Base-by-base conservation (phyloP, 1,284 basidiomycete genomes). In the Irpex rosettiformis region DNA sequence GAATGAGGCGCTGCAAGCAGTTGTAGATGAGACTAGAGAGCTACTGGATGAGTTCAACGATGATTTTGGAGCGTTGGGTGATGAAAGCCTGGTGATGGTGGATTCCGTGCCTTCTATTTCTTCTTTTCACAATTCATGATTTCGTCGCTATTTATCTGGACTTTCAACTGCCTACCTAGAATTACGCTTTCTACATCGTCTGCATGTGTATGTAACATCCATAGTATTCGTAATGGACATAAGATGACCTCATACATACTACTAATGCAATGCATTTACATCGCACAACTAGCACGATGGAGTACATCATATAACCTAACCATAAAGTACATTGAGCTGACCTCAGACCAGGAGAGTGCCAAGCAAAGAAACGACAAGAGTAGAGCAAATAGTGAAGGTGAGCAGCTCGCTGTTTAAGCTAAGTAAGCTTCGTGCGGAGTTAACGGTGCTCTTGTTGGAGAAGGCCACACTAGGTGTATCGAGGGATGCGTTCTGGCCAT, bases 21-120 rank as follows among this genome's bases (percentile, higher is more conserved):
- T 88, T 8, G 65, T 77, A 45, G 68, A 75, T 57, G 86, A 88
- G 70, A 83, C 79, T 51, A 75, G 75, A 53, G 77, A 80, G 51
- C 62, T 88, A 33, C 67, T 84, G 63, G 80, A 82, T 47, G 86
- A 88, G 67, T 88, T 87, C 69, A 77, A 79, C 52, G 69, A 70
- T 40, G n/a, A 60, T 52, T 60, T 61, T 33, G 64, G 59, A n/a
- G 62, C 64, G 4, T 62, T 68, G n/a, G 65, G 64, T 21, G 67
- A 66, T n/a, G 70, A 68, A 55, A 66, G 66, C 22, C 63, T 69
- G 22, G 49, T 71, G 33, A 64, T 70, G 42, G 60, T 65, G 8
- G 62, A 64, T 27, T 60, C 55, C 7, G 60, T 60, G 48, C 43
- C 43, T 16, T 47, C 43, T 1, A 45, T 60, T 7, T 54, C 57